A percentile compares a stretch with the other conserved stretches of the same genome.
Conservation (phyloP, 2,329 filamentous ascomycete genomes). For the Neofusicoccum cordaticola region DNA sequence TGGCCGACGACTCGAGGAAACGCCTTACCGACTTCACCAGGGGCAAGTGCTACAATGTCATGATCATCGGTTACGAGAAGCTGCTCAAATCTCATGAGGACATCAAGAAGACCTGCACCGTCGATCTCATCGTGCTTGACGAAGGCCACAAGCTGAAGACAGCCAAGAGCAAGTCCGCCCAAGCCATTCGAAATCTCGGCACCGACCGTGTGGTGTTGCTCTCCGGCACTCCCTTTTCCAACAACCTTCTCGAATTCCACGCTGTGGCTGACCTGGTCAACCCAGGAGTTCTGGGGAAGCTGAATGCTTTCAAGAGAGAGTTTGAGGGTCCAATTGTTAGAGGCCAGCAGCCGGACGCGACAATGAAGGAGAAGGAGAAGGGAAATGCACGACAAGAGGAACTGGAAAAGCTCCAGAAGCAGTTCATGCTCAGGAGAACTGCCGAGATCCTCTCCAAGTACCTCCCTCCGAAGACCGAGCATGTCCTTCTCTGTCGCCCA, state of each 20-base stretch:
- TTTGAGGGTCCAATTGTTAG: conserved; percentile 65
- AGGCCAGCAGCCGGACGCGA: conserved; percentile 63
- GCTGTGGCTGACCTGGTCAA: conserved; percentile 69
- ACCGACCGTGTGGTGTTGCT: conserved; percentile 61
- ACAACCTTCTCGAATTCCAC: conserved; percentile 66
- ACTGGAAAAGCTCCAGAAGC: conserved; percentile 57
- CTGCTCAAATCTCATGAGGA: conserved; percentile 64
- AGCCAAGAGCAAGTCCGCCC: conserved; percentile 65
- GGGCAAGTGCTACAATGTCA: conserved; percentile 65
- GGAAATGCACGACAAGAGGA: conserved; percentile 62
- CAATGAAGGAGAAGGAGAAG: conserved; percentile 59
- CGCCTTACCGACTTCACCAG: conserved; percentile 66
- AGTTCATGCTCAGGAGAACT: conserved; percentile 65
- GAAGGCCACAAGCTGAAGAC: conserved; percentile 68
- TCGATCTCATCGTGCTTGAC: conserved; percentile 70
- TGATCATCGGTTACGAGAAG: conserved; percentile 74
- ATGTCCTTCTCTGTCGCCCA: conserved; percentile 64
- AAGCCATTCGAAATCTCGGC: conserved; percentile 63
- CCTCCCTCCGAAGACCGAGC: conserved; percentile 65
- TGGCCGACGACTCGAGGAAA: conserved; percentile 58
- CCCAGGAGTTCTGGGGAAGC: conserved; percentile 61
- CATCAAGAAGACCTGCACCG: conserved; percentile 58
- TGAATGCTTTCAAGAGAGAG: conserved; percentile 60
- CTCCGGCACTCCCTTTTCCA: conserved; percentile 67
- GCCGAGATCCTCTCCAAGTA: conserved; percentile 65